Base-by-base conservation (phyloP, 352 stramenopile genomes). In the Blastocystis sp. region DNA sequence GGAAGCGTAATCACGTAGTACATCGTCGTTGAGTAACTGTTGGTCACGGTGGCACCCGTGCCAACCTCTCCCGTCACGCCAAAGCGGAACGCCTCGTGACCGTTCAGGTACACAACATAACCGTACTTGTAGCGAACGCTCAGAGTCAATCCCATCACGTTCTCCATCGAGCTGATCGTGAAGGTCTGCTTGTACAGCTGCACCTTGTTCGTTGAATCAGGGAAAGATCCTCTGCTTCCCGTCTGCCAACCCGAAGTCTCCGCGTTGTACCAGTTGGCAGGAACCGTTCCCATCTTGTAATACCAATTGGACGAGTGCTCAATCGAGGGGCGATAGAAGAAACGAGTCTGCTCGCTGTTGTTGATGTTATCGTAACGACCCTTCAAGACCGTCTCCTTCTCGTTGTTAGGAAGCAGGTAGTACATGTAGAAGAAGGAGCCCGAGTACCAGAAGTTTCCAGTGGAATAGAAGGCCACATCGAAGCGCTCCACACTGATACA, bases 101-200 rank as follows among this genome's bases (percentile, higher is more conserved):
- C 69, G 42, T 81, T 81, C 54, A 81, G 24, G 42, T 81, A 81
- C 4, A 81, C 34, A 32, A 67, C 24, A 57, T n/a, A 18, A 38
- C 69, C 69, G 27, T 44, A 81, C 21, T 7, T 27, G 36, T 73
- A 73, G n/a, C 63, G 63, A 40, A 73, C 18, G 21, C 21, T 48
- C 21, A 73, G 1, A 40, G 29, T 51, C n/a, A 73, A 73, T 46
- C 32, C 63, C 3, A 14, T n/a, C 29, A 73, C 36, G 38, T 73
- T 29, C 3, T 6, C 11, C 3, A 73, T 6, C n/a, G 63, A 73
- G 34, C 1, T 24, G 4, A 73, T 24, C 9, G 38, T 51, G 63
- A 73, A 73, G n/a, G 63, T 73, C 63, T 73, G 42, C 63, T 73
- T 73, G 44, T 73, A 73, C 32, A 73, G 29, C 63, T 73, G 32